Percentiles rank a stretch among this genome's conserved stretches.
These are phyloP conservation scores for Neonectria hederae DNA, from an alignment of 2,329 filamentous ascomycete species.

Conservation along the genomic window DNA sequence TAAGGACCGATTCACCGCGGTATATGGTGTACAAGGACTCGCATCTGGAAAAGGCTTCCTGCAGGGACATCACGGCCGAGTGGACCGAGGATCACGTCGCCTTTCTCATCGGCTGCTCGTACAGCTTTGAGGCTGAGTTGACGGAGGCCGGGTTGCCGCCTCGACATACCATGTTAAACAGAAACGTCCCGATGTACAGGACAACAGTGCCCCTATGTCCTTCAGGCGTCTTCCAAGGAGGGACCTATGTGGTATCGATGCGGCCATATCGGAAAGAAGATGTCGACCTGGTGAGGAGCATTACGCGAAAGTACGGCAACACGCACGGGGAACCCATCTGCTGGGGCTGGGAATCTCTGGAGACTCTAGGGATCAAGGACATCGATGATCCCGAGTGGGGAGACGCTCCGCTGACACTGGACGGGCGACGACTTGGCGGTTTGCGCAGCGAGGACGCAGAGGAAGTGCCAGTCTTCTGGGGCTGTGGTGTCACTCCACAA, in stretches of 20 bases:
- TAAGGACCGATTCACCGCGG: slow-evolving; percentile 65
- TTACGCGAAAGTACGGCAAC: slow-evolving; percentile 63
- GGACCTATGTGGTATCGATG: slow-evolving; percentile 71
- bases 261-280: slow-evolving; percentile 62
- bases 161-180: slow-evolving; percentile 56
- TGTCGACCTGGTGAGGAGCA: slow-evolving; percentile 61
- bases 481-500: slow-evolving; percentile 73
- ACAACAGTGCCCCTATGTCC: slow-evolving; percentile 65
- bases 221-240: slow-evolving; percentile 64
- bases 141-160: slow-evolving; percentile 59
- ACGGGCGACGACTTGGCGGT: slow-evolving; percentile 50
- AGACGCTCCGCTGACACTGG: slow-evolving; percentile 54
- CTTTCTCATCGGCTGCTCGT: slow-evolving; percentile 72
- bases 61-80: slow-evolving; percentile 55
- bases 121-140: slow-evolving; percentile 70
- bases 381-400: slow-evolving; percentile 66
- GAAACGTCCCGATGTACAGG: slow-evolving; percentile 70
- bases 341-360: slow-evolving; percentile 69
- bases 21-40: slow-evolving; percentile 68
- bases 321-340: slow-evolving; percentile 73
- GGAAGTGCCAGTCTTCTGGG: slow-evolving; percentile 68
- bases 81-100: slow-evolving; percentile 69
- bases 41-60: slow-evolving; percentile 49
- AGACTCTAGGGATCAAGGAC: slow-evolving; percentile 62
- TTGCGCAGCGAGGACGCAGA: slow-evolving; percentile 46